phyloP scores from a whole-genome alignment of 768 basidiomycete genomes.

The Sarcodon sp. region DNA sequence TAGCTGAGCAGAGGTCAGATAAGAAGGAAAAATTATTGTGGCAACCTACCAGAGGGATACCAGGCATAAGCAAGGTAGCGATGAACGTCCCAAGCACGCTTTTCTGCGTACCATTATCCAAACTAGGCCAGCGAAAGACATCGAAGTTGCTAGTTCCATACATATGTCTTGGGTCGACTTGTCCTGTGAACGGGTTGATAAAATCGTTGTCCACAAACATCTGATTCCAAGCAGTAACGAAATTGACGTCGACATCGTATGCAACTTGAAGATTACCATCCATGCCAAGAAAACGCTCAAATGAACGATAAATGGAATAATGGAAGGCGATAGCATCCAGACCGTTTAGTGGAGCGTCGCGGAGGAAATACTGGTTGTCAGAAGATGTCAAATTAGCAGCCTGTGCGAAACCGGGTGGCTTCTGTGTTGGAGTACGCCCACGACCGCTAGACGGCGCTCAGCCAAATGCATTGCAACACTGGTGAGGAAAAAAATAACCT shows the following conservation, averaged over 20 bases:
- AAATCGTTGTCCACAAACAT: constrained; percentile 87
- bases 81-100: constrained; percentile 72
- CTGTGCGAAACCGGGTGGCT: constrained; percentile 51
- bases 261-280: constrained; percentile 90
- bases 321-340: constrained; percentile 85
- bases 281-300: constrained; percentile 87
- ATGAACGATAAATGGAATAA: constrained; percentile 83
- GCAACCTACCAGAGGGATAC: constrained; percentile 57
- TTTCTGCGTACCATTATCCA: constrained; percentile 73
- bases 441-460: constrained; percentile 48
- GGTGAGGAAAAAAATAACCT: constrained; percentile 17
- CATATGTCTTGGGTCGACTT: constrained; percentile 78
- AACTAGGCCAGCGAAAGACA: constrained; percentile 85
- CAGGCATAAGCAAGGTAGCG: constrained; percentile 73
- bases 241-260: constrained; percentile 73
- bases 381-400: constrained; percentile 54
- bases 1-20: constrained; percentile 25
- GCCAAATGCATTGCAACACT: too few species aligned
- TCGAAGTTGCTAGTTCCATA: constrained; percentile 92
- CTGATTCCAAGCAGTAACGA: constrained; percentile 83
- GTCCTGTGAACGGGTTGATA: constrained; percentile 52
- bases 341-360: constrained; percentile 42
- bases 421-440: constrained; percentile 67
- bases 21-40: not conserved
- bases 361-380: constrained; percentile 70